These are phyloP conservation scores for Yamadazyma kanchanaburiensis DNA, from an alignment of 1,139 yeast genomes.

Conservation along the genomic window DNA sequence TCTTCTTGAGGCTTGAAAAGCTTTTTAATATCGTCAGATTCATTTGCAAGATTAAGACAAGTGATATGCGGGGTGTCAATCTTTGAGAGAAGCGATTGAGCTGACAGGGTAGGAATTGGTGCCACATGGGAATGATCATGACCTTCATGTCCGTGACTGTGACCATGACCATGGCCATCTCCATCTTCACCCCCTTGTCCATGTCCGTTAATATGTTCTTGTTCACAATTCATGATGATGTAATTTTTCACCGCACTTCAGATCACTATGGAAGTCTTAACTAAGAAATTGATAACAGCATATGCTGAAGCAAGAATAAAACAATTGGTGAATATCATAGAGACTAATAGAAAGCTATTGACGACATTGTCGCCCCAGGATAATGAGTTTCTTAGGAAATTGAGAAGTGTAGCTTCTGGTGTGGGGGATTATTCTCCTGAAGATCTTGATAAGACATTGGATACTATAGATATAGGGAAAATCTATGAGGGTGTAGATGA, in stretches of 20 bases:
- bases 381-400: too few species aligned
- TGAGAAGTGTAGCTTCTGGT: too few species aligned
- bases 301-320: too few species aligned
- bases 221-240: slow-evolving; percentile 38
- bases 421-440: too few species aligned
- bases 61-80: slow-evolving; percentile 61
- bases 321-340: too few species aligned
- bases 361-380: too few species aligned
- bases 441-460: slow-evolving; percentile 23
- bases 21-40: slow-evolving; percentile 46
- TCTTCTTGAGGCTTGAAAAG: slow-evolving; percentile 46
- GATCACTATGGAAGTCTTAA: too few species aligned
- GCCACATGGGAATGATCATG: slow-evolving; percentile 40
- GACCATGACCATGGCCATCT: slow-evolving; percentile 17
- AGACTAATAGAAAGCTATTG: too few species aligned
- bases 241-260: too few species aligned
- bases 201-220: slow-evolving; percentile 27
- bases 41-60: slow-evolving; percentile 62
- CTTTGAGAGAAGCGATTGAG: slow-evolving; percentile 64
- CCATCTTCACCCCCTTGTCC: slow-evolving; percentile 15
- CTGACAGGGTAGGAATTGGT: slow-evolving; percentile 68
- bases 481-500: slow-evolving; percentile 39
- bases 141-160: slow-evolving; percentile 17
- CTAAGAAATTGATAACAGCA: too few species aligned
- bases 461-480: slow-evolving; percentile 32